Evolutionary conservation across 768 basidiomycete species (phyloP), one percentile per base, ranked within the genome.

Genomic region (Boletus subparvulus): DNA sequence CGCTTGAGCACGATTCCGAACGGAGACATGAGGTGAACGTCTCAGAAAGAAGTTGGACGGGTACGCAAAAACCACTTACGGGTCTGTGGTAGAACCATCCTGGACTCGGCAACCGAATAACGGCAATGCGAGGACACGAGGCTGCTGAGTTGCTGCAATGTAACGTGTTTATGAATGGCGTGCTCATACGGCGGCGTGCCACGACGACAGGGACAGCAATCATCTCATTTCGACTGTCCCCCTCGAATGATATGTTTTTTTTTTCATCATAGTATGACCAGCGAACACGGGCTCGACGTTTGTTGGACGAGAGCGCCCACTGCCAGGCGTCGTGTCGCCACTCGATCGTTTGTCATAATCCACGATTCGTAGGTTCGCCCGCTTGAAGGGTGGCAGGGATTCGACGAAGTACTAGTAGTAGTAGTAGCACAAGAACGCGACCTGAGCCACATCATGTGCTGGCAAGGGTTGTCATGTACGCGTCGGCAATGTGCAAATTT

Each of bases 51-150:
- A 39, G 28, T 26, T 55, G 46, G 42, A 42, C 33, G 46, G 16
- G 33, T 41, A 9, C 32, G 42, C 30, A 54, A 52, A 47, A 17
- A 26, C 14, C 3, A 21, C 21, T 21, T 12, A 56, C 44, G 53
- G 39, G 53, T 26, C 19, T 4, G 47, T 42, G 47, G 36, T 13
- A 16, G 39, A 11, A 45, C 47, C 28, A 30, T 42, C 64, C 52
- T 66, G 52, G 53, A 65, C 63, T 54, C 63, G 55, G 62, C 59
- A 65, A 46, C 46, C 47, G 54, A 37, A 33, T 61, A 50, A 61
- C 65, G 62, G 68, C 56, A 67, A 54, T 24, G 55, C 30, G 35
- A 45, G 24, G n/a, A 62, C 65, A 71, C 60, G 62, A 68, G 69
- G 65, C 57, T 33, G 62, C 47, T 36, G 8, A 35, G 33, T 13